Percentiles rank a stretch among this genome's conserved stretches.
Conservation (phyloP, 225 moss, liverwort and hornwort genomes). For the Straminergon stramineum region DNA sequence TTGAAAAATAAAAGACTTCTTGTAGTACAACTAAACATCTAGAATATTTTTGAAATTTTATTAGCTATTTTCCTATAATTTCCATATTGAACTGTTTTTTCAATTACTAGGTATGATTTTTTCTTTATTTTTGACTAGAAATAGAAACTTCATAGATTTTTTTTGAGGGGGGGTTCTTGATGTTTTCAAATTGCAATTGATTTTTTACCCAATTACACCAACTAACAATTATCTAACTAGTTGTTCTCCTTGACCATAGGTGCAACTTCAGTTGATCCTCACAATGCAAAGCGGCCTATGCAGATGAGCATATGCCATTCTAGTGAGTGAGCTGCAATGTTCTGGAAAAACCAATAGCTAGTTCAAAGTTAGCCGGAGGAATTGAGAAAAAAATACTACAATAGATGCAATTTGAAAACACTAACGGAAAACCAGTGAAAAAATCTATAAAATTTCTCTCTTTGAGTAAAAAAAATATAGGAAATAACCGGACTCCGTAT, state of each 20-base stretch:
- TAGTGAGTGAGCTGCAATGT: background rate
- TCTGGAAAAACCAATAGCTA: no score
- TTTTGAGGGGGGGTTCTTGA: background rate
- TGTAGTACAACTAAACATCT: rapidly evolving
- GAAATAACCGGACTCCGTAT: no score
- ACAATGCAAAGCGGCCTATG: background rate
- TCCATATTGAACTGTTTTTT: background rate
- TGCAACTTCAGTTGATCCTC: background rate
- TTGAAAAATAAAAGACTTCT: rapidly evolving
- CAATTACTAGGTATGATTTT: rapidly evolving
- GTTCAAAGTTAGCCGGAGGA: no score
- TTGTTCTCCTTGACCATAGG: no score
- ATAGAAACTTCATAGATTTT: background rate
- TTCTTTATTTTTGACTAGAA: background rate
- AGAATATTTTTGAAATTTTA: rapidly evolving
- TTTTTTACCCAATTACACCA: background rate
- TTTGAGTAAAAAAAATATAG: no score
- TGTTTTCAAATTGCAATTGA: background rate
- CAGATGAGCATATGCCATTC: background rate
- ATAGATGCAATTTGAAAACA: no score
- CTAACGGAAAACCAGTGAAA: no score
- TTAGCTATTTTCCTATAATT: background rate
- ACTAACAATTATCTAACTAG: background rate
- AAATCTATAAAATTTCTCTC: no score
- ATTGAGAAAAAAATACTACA: no score